Percentiles rank a stretch among this genome's conserved stretches.
Conservation (phyloP, 768 basidiomycete species). For the Tylopilus sp. region DNA sequence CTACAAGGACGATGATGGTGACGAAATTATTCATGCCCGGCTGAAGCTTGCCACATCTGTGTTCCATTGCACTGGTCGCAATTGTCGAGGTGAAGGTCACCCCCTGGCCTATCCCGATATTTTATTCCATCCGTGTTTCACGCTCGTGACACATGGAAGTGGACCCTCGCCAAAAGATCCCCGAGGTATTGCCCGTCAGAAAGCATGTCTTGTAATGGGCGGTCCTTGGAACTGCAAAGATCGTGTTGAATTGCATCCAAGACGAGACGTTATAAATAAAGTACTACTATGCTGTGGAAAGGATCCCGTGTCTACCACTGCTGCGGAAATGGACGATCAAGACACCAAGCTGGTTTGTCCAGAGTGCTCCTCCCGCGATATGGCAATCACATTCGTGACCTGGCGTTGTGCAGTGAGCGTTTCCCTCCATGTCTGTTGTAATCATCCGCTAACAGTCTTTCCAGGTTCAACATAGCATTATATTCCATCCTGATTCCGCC, state of each 20-base stretch:
- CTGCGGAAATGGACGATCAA: conserved; percentile 26
- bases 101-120: conserved; percentile 25
- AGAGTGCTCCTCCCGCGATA: conserved; percentile 13
- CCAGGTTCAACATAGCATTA: conserved; percentile 20
- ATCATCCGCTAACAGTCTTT: not conserved
- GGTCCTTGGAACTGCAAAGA: conserved; percentile 20
- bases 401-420: conserved; percentile 25
- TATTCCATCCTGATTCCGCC: conserved; percentile 12
- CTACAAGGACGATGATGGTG: conserved; percentile 16
- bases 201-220: conserved; percentile 23
- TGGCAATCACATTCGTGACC: conserved; percentile 10
- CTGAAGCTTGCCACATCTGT: conserved; percentile 30
- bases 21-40: conserved; percentile 12
- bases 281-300: conserved; percentile 18
- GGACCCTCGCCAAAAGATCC: conserved; percentile 19
- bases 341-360: conserved; percentile 17
- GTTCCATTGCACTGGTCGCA: conserved; percentile 20
- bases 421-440: not conserved
- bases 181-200: conserved; percentile 17
- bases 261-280: conserved; percentile 10
- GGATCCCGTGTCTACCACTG: conserved; percentile 22
- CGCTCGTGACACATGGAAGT: conserved; percentile 1
- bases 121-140: conserved; percentile 29
- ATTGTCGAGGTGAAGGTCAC: conserved; percentile 14
- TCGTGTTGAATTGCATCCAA: conserved; percentile 22